Evolutionary conservation across 1,284 basidiomycete genomes (phyloP), one percentile per base, ranked within the genome.

Genomic region (Sporisorium reilianum): DNA sequence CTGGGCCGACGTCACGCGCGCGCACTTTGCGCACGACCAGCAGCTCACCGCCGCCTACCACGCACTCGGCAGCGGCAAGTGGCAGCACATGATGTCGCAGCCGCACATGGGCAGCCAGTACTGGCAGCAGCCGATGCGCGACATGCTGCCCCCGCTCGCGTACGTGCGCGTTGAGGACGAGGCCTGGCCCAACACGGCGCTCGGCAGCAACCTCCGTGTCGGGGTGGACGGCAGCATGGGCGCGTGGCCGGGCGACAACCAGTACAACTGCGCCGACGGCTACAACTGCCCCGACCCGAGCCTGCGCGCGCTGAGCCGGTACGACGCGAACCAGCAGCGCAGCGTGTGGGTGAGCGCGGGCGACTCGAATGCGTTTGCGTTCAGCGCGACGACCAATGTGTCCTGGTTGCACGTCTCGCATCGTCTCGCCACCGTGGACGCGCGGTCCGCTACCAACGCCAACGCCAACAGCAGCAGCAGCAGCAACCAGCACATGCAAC

Each of bases 111-210:
- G 65, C 1, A 62, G 59, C n/a, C 65, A 67, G 23, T 67, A 62
- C 55, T 67, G 65, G 65, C 65, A 67, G 40, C 65, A 67, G 16
- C 65, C 65, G 1, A 62, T 67, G 65, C 58, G 65, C 10, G 58
- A 67, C 50, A 58, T 55, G 65, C 44, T 67, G 2, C 54, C 54
- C 5, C 53, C 58, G 1, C 45, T 67, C 0, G 3, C 28, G 1
- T 55, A 57, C 38, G 50, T 67, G 3, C 23, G 58, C 9, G 45
- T 62, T 8, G 59, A 52, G 12, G 38, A 49, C n/a, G 36, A 61
- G 20, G 22, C 32, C 3, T 67, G 65, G 65, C 55, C 65, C 0
- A 54, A 67, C 26, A 67, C 65, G 3, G 65, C 65, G 2, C 26
- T 67, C 2, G 59, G 50, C 2, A 57, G 59, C 51, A 67, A 67